phyloP scores from a whole-genome alignment of 2,329 filamentous ascomycete species.

The Fusarium tjaetaba region DNA sequence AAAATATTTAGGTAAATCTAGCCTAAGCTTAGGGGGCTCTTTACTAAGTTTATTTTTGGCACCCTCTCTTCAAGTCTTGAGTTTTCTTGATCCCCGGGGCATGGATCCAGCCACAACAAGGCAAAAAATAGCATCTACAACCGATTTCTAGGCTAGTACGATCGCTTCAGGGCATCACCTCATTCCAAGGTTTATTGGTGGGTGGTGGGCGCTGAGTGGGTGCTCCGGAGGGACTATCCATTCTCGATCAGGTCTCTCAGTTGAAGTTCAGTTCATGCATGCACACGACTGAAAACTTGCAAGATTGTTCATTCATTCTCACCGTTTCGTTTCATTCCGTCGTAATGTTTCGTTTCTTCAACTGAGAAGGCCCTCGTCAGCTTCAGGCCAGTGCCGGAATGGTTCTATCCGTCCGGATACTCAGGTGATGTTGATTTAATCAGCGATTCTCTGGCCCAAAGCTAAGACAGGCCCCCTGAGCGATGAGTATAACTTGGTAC shows the following conservation, averaged over 20 bases:
- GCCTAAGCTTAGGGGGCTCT: not conserved
- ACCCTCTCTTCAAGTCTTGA: not conserved
- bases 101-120: not conserved
- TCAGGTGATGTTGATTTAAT: conserved; percentile 12
- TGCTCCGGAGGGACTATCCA: conserved; percentile 2
- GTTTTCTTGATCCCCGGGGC: not conserved
- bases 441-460: not conserved
- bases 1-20: not conserved
- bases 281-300: not conserved
- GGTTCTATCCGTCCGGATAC: not conserved
- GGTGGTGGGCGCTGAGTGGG: not conserved
- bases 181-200: conserved; percentile 2
- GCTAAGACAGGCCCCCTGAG: not conserved
- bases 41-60: not conserved
- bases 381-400: conserved; percentile 27
- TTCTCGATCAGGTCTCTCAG: conserved; percentile 2
- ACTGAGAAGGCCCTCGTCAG: conserved; percentile 17
- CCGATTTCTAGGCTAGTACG: not conserved
- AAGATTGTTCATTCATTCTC: conserved; percentile 11
- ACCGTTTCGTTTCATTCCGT: conserved; percentile 31
- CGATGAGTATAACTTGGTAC: not conserved
- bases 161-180: conserved; percentile 11
- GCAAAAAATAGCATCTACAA: conserved; percentile 22
- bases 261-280: conserved; percentile 17
- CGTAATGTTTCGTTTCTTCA: conserved; percentile 24